Base-by-base conservation (phyloP, 345 rosid genomes). In the Citrus glauca region DNA sequence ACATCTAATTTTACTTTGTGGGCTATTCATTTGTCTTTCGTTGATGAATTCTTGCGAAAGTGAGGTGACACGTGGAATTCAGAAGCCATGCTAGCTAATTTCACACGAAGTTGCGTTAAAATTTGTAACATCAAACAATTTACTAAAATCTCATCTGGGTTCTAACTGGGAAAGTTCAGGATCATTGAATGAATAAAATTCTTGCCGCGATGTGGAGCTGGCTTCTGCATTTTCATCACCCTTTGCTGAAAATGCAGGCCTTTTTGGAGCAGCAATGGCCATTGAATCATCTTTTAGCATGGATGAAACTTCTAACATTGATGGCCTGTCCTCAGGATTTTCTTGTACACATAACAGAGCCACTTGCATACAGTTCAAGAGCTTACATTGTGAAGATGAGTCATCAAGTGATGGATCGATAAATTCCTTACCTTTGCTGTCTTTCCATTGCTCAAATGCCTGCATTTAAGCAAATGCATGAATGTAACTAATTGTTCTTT, bases 371-470 rank as follows among this genome's bases (percentile, higher is more conserved):
- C 77, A 81, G 13, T 25, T 81, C 24, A 14, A 11, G 22, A 76
- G 62, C 60, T 81, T 71, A 7, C 73, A 62, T 4, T 76, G 59
- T 1, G 72, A 75, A 28, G 55, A 60, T 11, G 82, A 68, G 66
- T 78, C 81, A 59, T 79, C 78, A 7, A 62, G 40, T 30, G 73
- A 28, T 63, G 17, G 24, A 27, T 82, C 82, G 6, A 82, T 16
- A 60, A 82, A 75, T 32, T 82, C 75, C 48, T 1, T 20, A 2
- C 78, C 75, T 22, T 59, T 5, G 25, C 55, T 66, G 35, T 25
- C 22, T 65, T 53, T 71, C 85, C 85, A 79, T 33, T 66, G 56
- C 32, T 48, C 77, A 60, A 79, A 66, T 8, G 85, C 82, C 85
- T 79, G 70, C 50, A 45, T 45, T 3, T 45, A 45, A 11, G 20